Evolutionary conservation across 1,284 basidiomycete species (phyloP), one percentile per base, ranked within the genome.

Genomic region (Inonotus obliquus): DNA sequence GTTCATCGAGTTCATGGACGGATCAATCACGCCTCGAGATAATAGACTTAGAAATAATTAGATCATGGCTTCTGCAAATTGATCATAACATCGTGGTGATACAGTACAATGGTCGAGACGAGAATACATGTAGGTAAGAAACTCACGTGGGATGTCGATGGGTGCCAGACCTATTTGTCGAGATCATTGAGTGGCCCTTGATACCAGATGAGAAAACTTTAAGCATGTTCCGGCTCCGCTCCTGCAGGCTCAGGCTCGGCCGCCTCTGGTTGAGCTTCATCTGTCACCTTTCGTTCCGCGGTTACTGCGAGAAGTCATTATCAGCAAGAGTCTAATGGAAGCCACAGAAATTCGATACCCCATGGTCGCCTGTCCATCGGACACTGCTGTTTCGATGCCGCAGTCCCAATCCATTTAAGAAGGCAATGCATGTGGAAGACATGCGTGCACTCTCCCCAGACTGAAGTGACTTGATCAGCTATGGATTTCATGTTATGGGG

Each of bases 361-460:
- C 95, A 98, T 4, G 87, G 80, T 69, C 92, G 79, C 48, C 95
- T 80, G 70, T 97, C 95, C 89, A 98, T 94, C 11, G 95, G 95
- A 77, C 95, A 97, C 69, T 94, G 92, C 67, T 90, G 86, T 71
- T 96, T 96, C 38, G 90, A 92, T 14, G 89, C 84, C 2, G 87
- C 80, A 0, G 93, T 94, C 1, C 86, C 86, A 64, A 97, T 86
- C 95, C 95, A 98, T 73, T 96, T 96, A 67, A 96, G 80, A 13
- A 98, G 76, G 75, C 95, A 97, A 74, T 96, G 93, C 92, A 95
- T 93, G 73, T 96, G 94, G 71, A 94, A 96, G 60, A 96, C 87
- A 72, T 97, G 95, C 5, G 87, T 92, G 70, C 95, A 98, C 75
- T 96, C 89, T 27, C 95, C 95, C 92, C 94, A 97, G 61, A 97